Conservation (phyloP, 768 basidiomycete species). For the Termitomyces eurrhizus region DNA sequence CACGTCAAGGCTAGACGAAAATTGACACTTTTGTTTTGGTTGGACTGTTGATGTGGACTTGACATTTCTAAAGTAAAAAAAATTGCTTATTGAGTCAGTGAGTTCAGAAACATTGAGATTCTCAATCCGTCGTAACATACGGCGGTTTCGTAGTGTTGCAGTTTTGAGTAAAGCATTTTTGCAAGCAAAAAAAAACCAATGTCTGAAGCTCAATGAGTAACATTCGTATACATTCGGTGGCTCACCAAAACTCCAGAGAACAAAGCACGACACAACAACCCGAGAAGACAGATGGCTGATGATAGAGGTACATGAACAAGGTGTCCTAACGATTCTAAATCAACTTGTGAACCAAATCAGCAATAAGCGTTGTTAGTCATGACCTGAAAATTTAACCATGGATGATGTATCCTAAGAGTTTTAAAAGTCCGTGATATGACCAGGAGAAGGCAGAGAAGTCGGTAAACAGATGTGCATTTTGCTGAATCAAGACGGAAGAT, state of each 20-base stretch:
- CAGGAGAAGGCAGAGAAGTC: slow-evolving; percentile 4
- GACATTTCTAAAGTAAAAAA: background rate
- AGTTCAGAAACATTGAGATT: background rate
- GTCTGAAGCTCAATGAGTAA: slow-evolving; percentile 9
- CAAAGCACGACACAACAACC: slow-evolving; percentile 27
- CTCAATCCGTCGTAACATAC: slow-evolving; percentile 10
- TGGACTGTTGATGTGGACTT: background rate
- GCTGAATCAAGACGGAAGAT: slow-evolving; percentile 33
- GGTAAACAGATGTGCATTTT: slow-evolving; percentile 20
- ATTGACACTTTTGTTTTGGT: background rate
- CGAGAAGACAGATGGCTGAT: slow-evolving; percentile 22
- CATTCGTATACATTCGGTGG: background rate
- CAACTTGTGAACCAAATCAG: slow-evolving; percentile 20
- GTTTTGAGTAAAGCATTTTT: slow-evolving; percentile 1
- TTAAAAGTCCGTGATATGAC: background rate
- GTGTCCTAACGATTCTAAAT: slow-evolving; percentile 23
- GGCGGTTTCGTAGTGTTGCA: background rate
- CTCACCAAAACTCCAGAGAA: slow-evolving; percentile 42
- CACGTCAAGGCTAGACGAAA: background rate
- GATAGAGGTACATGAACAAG: slow-evolving; percentile 25
- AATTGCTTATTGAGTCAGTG: background rate
- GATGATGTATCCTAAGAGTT: slow-evolving; percentile 7
- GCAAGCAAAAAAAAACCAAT: slow-evolving; percentile 9
- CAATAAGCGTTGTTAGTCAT: background rate
- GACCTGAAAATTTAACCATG: slow-evolving; percentile 10